Base-by-base conservation (phyloP, 352 stramenopile genomes). In the Phytophthora pseudosyringae region DNA sequence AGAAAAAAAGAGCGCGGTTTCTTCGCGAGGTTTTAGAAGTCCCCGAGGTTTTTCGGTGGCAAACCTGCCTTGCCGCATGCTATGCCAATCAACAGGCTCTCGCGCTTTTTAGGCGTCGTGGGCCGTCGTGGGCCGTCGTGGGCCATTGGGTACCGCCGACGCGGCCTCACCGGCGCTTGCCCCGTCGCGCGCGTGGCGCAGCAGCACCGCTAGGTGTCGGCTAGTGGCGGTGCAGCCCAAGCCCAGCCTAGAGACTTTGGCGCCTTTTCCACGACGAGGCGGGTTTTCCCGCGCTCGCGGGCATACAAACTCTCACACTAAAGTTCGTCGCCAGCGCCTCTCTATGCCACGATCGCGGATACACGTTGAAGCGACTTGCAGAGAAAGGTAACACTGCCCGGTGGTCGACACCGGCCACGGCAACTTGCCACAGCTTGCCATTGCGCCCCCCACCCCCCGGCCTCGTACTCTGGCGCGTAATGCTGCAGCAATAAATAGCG, bases 41-140 rank as follows among this genome's bases (percentile, higher is more conserved):
- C 33, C 5, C 16, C 29, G 43, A 73, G 69, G 69, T 76, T 77
- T 74, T 74, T 71, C 52, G 35, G 52, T 57, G 46, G n/a, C 6
- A 61, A 40, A 59, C 52, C 43, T 50, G 18, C 29, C 18, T 12
- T 53, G 48, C 29, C 11, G 64, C 46, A 65, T 73, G 3, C 0
- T 45, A 69, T 69, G 51, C 41, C 2, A 5, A 4, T 26, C 2
- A 3, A 32, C 18, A 55, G 55, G 36, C 5, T 55, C 43, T 57
- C 43, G 33, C 35, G 53, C 40, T 65, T 69, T 65, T 45, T 55
- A 10, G 15, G 4, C 12, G 29, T 31, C 16, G 26, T 13, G 9
- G 36, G 35, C 31, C 47, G 49, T 3, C 49, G 48, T 28, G 50
- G 38, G 29, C 21, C 21, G 21, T 21, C 21, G 25, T 39, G 50